phyloP scores from a whole-genome alignment of 164 flowering plant genomes.

The Tetracentron sinense region DNA sequence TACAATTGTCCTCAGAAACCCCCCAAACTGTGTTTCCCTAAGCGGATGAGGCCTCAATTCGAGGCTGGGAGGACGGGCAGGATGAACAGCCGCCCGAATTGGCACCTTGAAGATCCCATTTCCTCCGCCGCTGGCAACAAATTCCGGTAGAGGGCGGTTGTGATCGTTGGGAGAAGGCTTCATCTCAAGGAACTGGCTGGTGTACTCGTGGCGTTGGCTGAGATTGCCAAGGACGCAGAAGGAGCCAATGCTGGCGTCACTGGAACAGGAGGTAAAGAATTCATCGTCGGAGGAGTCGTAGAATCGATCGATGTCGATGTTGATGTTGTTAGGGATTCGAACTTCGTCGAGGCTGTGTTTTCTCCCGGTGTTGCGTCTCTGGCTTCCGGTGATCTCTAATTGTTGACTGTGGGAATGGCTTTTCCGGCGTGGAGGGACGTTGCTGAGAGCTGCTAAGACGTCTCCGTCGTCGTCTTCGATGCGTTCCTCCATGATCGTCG shows the following conservation, averaged over 20 bases:
- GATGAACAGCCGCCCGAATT: constrained; percentile 64
- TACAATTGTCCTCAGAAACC: constrained; percentile 58
- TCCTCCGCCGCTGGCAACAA: constrained; percentile 60
- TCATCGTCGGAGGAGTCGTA: constrained; percentile 45
- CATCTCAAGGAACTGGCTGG: constrained; percentile 8
- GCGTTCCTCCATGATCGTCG: not conserved
- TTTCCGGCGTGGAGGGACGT: not conserved
- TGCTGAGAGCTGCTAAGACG: not conserved
- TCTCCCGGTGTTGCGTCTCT: constrained; percentile 33
- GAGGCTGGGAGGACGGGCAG: constrained; percentile 69
- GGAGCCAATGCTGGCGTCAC: constrained; percentile 4
- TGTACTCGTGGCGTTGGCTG: constrained; percentile 1
- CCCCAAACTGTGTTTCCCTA: constrained; percentile 80
- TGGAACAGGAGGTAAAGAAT: constrained; percentile 18
- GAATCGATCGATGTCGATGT: constrained; percentile 15
- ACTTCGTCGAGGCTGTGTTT: constrained; percentile 81
- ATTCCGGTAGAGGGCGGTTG: constrained; percentile 56
- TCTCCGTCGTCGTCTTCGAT: not conserved
- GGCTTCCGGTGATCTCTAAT: constrained; percentile 28
- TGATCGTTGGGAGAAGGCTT: constrained; percentile 17
- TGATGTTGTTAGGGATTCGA: constrained; percentile 25
- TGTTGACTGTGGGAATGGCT: not conserved
- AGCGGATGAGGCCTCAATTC: constrained; percentile 92
- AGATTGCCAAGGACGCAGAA: not conserved
- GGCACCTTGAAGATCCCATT: constrained; percentile 65